Conservation (phyloP, 139 green algal species). For the Chlamydomonas sp. region DNA sequence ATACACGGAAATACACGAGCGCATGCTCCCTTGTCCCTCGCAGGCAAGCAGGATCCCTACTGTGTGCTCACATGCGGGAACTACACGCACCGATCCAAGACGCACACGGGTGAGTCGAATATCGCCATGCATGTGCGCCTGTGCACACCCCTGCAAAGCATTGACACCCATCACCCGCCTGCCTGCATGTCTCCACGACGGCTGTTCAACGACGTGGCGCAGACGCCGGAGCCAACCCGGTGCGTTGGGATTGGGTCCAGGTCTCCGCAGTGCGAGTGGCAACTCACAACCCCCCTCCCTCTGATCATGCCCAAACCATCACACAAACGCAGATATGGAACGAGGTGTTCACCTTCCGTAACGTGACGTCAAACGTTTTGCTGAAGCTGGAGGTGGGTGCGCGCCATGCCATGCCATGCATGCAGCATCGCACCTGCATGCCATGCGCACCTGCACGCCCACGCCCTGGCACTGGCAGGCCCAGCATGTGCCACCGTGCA, state of each 20-base stretch:
- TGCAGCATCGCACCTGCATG: background rate
- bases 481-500: too few relatives aligned
- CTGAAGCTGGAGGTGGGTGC: slow-evolving; percentile 39
- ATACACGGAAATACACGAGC: background rate
- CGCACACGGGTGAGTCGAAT: slow-evolving; percentile 6
- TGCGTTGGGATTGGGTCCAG: background rate
- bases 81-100: background rate
- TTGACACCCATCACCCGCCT: background rate
- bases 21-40: background rate
- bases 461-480: background rate
- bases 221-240: slow-evolving; percentile 26
- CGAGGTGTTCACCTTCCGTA: slow-evolving; percentile 26
- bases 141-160: background rate
- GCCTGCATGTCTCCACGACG: background rate
- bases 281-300: background rate
- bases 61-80: slow-evolving; percentile 8
- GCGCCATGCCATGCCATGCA: too few relatives aligned
- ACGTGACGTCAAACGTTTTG: background rate
- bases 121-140: background rate
- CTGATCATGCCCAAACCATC: background rate
- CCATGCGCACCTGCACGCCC: background rate
- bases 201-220: background rate
- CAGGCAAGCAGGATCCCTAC: slow-evolving; percentile 12
- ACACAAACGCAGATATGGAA: slow-evolving; percentile 22
- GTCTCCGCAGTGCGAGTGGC: background rate